phyloP scores from a whole-genome alignment of 495 filamentous ascomycete genomes.

The Neurospora sp. region DNA sequence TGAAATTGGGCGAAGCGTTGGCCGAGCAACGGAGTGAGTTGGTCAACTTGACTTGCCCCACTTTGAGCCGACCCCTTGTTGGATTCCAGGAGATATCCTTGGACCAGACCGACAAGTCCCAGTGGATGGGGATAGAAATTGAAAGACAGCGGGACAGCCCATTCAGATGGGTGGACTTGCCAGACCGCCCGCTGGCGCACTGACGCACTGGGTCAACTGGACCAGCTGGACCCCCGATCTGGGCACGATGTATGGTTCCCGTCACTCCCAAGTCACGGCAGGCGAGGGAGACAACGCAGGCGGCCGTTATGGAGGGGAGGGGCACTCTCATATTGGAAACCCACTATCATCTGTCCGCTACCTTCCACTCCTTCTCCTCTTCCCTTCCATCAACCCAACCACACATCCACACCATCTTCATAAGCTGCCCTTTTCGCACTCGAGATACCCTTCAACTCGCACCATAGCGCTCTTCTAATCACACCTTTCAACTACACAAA shows the following conservation, averaged over 20 bases:
- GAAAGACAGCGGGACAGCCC: neutral
- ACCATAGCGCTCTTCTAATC: conserved; percentile 7
- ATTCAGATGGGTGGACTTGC: neutral
- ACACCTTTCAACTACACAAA: conserved; percentile 2
- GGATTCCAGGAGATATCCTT: neutral
- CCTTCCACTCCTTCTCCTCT: conserved; percentile 12
- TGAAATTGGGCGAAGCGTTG: neutral
- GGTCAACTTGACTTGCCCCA: neutral
- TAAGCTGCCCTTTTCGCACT: neutral
- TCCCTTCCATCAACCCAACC: conserved; percentile 6
- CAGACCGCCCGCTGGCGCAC: neutral
- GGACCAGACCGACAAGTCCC: neutral
- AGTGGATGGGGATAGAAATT: neutral
- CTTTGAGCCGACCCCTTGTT: neutral
- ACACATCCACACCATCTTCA: conserved; percentile 11
- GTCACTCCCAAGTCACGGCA: neutral
- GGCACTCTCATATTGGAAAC: conserved; percentile 21
- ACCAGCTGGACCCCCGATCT: neutral
- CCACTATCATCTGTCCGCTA: conserved; percentile 11
- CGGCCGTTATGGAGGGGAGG: conserved; percentile 15
- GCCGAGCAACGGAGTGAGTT: neutral
- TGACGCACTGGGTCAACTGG: neutral
- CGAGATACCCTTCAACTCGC: neutral
- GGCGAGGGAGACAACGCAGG: conserved; percentile 5
- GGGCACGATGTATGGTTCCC: neutral